These are phyloP conservation scores for Nannochloropsis salina DNA, from an alignment of 108 stramenopile species.

Conservation along the genomic window DNA sequence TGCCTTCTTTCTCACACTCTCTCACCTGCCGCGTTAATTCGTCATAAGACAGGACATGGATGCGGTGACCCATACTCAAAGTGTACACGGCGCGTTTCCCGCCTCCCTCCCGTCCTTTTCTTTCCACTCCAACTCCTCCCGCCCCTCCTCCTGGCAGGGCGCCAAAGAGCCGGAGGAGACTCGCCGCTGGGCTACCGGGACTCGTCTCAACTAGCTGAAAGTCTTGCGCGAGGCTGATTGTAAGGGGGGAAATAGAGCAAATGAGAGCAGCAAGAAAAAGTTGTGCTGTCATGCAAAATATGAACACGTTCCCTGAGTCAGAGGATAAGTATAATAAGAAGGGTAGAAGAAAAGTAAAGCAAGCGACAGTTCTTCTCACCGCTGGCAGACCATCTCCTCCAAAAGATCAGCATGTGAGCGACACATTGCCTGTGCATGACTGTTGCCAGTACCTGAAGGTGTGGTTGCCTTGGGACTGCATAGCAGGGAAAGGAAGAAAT, in stretches of 20 bases:
- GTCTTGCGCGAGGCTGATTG: slow-evolving; percentile 22
- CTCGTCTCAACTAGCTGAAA: slow-evolving; percentile 44
- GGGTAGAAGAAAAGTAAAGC: slow-evolving; percentile 54
- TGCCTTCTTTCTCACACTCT: not conserved
- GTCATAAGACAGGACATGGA: slow-evolving; percentile 69
- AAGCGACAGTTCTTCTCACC: slow-evolving; percentile 35
- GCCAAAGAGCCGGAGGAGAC: not conserved
- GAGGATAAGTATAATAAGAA: slow-evolving; percentile 65
- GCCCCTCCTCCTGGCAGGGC: slow-evolving; percentile 22
- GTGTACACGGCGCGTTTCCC: slow-evolving; percentile 42
- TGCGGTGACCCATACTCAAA: slow-evolving; percentile 75
- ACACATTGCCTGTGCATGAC: slow-evolving; percentile 18
- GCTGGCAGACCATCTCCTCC: slow-evolving; percentile 77
- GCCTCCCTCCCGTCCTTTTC: slow-evolving; percentile 37
- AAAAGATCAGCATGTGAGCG: slow-evolving; percentile 66
- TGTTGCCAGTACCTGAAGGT: not conserved
- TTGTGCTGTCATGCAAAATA: not conserved
- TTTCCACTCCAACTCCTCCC: slow-evolving; percentile 53
- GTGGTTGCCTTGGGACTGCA: no score
- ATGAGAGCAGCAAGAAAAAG: not conserved
- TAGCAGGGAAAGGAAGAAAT: no score
- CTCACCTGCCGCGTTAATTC: slow-evolving; percentile 36
- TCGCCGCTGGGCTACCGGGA: not conserved
- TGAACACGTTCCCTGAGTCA: not conserved
- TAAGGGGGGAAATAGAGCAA: not conserved